Base-by-base conservation (phyloP, 2,329 filamentous ascomycete species). In the Calonectria pseudoreteaudii region DNA sequence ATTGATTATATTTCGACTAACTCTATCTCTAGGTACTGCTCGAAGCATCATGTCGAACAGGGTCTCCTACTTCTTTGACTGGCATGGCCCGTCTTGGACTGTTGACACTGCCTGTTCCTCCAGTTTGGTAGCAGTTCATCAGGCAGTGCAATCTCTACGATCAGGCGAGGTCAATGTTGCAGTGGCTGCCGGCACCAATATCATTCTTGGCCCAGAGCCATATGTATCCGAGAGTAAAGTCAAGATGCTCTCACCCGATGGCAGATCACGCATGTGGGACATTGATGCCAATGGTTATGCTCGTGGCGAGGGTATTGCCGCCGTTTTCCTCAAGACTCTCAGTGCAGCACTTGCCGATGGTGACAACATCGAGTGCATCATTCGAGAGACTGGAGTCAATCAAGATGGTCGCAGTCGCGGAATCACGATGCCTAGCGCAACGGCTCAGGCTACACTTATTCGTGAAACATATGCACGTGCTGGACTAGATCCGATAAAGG, bases 21-120 rank as follows among this genome's bases (percentile, higher is more conserved):
- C 10, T 23, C 20, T 18, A 2, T 18, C 13, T 20, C 9, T 13
- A 30, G 68, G 68, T 3, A 74, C 52, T 9, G 62, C 67, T 30
- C 34, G 86, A 75, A 86, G 86, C 28, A 88, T 89, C 81, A 83
- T 88, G 74, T 87, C 87, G 1, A 90, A 90, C 77, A 82, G 88
- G 60, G 81, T 90, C n/a, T 89, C 87, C 1, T 87, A 90, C 75
- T 88, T 87, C 80, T 90, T 89, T 73, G 87, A 90, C 74, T 82
- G 90, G 66, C 83, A 84, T 56, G 89, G 89, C 0, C 87, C 88
- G 0, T 88, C 86, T 71, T 85, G 89, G 73, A 89, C 87, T 1
- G 83, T 86, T 4, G 86, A 89, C 73, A 89, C 88, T 5, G 88
- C 87, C 14, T 90, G 88, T 74, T 89, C 87, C 0, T 87, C 86